Percentiles rank a stretch among this genome's conserved stretches.
These are phyloP conservation scores for Calocybe cyanea DNA, from an alignment of 768 basidiomycete species.

Conservation along the genomic window DNA sequence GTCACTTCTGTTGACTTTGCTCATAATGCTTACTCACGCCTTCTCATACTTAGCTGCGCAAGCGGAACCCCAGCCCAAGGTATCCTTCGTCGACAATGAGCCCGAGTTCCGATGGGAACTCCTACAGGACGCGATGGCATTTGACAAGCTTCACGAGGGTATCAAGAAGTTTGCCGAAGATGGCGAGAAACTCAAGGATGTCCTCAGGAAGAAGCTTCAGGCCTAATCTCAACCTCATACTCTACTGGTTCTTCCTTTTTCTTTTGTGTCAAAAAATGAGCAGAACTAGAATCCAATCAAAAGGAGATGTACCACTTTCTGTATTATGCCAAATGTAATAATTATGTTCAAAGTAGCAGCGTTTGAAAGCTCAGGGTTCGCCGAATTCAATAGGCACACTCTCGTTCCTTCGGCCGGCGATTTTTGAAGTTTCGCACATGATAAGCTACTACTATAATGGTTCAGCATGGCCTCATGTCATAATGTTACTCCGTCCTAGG, in stretches of 20 bases:
- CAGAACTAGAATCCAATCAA: neutral
- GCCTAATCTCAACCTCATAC: conserved; percentile 32
- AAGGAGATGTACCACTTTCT: neutral
- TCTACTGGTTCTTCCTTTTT: too few species aligned
- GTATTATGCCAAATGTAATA: neutral
- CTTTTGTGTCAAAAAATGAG: too few species aligned
- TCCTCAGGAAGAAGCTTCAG: conserved; percentile 68
- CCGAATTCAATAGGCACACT: too few species aligned
- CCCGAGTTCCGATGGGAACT: conserved; percentile 94
- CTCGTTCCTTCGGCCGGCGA: too few species aligned
- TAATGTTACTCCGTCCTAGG: too few species aligned
- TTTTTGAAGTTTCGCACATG: too few species aligned
- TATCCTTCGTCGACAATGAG: conserved; percentile 87
- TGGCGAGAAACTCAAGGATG: conserved; percentile 79
- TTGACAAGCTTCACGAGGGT: conserved; percentile 97
- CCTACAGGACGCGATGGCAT: conserved; percentile 94
- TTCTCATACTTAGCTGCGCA: conserved; percentile 37
- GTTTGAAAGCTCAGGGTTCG: too few species aligned
- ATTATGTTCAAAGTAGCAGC: neutral
- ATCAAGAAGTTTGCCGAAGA: conserved; percentile 99
- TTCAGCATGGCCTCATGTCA: too few species aligned
- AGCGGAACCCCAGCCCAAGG: conserved; percentile 68
- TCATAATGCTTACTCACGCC: neutral
- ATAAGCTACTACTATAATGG: too few species aligned
- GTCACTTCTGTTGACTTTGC: conserved; percentile 10